phyloP scores from a whole-genome alignment of 2,329 filamentous ascomycete genomes.

The Periconia sp. region DNA sequence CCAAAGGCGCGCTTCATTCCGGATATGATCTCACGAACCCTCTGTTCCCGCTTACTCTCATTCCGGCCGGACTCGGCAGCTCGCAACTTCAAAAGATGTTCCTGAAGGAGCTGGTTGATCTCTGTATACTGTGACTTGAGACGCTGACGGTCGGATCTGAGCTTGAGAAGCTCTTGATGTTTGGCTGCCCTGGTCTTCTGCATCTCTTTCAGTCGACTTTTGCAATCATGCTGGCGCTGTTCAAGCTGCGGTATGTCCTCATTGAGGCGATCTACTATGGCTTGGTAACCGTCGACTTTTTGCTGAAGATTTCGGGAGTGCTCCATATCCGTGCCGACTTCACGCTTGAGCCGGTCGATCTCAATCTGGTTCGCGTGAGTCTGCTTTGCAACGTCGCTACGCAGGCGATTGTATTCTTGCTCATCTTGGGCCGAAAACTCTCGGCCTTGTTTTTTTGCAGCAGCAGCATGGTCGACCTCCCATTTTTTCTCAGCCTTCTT shows the following conservation, averaged over 20 bases:
- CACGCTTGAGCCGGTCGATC: slow-evolving; percentile 83
- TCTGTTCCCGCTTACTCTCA: slow-evolving; percentile 83
- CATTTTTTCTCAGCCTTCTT: slow-evolving; percentile 89
- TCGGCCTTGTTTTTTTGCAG: slow-evolving; percentile 83
- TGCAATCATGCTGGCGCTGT: slow-evolving; percentile 70
- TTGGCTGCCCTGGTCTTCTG: slow-evolving; percentile 80
- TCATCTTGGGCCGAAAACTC: slow-evolving; percentile 85
- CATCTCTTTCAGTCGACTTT: slow-evolving; percentile 69
- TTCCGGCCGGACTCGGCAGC: slow-evolving; percentile 85
- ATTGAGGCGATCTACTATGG: slow-evolving; percentile 74
- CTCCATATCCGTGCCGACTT: slow-evolving; percentile 89
- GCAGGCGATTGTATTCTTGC: slow-evolving; percentile 85
- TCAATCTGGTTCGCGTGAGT: slow-evolving; percentile 82
- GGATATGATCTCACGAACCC: slow-evolving; percentile 81
- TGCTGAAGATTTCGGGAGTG: slow-evolving; percentile 88
- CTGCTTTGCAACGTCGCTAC: slow-evolving; percentile 82
- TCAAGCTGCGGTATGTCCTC: slow-evolving; percentile 72
- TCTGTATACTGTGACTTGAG: slow-evolving; percentile 84
- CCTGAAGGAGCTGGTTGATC: slow-evolving; percentile 88
- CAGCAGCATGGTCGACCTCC: slow-evolving; percentile 84
- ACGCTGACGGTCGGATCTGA: slow-evolving; percentile 36
- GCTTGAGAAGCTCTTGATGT: slow-evolving; percentile 86
- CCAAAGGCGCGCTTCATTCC: slow-evolving; percentile 90
- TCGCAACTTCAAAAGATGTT: slow-evolving; percentile 78
- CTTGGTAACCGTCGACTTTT: slow-evolving; percentile 81